Conservation (phyloP, 495 filamentous ascomycete genomes). For the Apiosordaria backusii region DNA sequence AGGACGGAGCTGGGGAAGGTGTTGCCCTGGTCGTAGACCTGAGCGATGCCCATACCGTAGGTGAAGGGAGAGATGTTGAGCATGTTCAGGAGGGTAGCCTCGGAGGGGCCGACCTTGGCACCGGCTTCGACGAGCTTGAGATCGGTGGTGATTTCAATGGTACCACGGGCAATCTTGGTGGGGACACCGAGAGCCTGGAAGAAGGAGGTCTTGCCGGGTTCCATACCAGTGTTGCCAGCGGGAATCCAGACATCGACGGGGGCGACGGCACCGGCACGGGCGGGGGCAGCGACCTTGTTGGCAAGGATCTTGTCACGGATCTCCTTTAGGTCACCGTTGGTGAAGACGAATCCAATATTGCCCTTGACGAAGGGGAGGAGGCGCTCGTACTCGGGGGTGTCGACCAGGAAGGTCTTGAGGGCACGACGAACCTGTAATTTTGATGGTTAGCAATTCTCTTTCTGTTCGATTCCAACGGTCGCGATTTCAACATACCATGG, state of each 20-base stretch:
- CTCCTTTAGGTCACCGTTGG: conserved; percentile 88
- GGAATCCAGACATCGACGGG: conserved; percentile 88
- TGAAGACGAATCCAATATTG: conserved; percentile 99
- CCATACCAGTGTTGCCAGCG: conserved; percentile 99
- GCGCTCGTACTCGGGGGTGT: conserved; percentile 94
- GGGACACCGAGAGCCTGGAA: conserved; percentile 99
- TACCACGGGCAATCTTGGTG: conserved; percentile 99
- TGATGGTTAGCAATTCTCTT: neutral
- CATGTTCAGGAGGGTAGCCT: conserved; percentile 98
- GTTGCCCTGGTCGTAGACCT: conserved; percentile 97
- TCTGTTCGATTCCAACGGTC: neutral
- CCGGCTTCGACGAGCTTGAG: conserved; percentile 95
- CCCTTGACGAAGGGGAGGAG: conserved; percentile 93
- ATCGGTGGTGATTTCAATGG: conserved; percentile 98
- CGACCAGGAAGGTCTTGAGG: conserved; percentile 87
- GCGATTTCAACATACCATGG: conserved; percentile 64
- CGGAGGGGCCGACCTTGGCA: conserved; percentile 93
- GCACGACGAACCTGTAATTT: conserved; percentile 83
- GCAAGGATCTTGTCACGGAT: conserved; percentile 89
- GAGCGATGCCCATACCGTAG: conserved; percentile 93
- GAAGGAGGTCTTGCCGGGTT: conserved; percentile 99
- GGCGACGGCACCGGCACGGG: conserved; percentile 93
- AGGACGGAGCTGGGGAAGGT: conserved; percentile 78
- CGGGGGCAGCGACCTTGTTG: conserved; percentile 96
- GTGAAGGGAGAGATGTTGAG: conserved; percentile 99